Evolutionary conservation across 371 early-diverging fungal species (phyloP).

Genomic region (Mortierella sp.): DNA sequence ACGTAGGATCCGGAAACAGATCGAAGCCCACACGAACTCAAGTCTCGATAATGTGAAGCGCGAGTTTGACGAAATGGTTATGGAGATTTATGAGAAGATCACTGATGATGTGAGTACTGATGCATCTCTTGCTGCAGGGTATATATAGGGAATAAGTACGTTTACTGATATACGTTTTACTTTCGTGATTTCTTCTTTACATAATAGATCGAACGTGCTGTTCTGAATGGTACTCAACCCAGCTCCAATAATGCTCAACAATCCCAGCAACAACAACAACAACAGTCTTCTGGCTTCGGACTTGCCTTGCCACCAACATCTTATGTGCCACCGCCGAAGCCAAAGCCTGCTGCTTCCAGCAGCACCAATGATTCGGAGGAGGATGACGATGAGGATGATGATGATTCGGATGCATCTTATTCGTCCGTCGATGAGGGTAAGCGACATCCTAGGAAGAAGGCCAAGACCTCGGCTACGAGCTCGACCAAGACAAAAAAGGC

Average conservation of each 20-base stretch:
- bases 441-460: conserved; percentile 1
- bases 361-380: conserved; percentile 13
- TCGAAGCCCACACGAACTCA: conserved; percentile 55
- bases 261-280: conserved; percentile 17
- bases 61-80: conserved; percentile 62
- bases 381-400: conserved; percentile 14
- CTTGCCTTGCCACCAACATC: conserved; percentile 54
- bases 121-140: background rate
- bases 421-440: conserved; percentile 36
- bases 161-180: background rate
- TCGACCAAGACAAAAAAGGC: background rate
- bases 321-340: conserved; percentile 21
- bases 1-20: conserved; percentile 56
- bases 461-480: no score
- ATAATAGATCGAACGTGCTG: conserved; percentile 32
- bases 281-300: conserved; percentile 21
- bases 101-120: conserved; percentile 50
- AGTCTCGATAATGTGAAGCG: conserved; percentile 56
- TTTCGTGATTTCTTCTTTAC: background rate
- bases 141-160: background rate
- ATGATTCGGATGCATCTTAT: conserved; percentile 29
- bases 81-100: conserved; percentile 61
- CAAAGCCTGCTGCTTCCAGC: conserved; percentile 9
- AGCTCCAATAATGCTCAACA: conserved; percentile 29
- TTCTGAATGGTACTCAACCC: conserved; percentile 35